Evolutionary conservation across 2,329 filamentous ascomycete species (phyloP).

Genomic region (Ophiocordyceps polyrhachis-furcata): DNA sequence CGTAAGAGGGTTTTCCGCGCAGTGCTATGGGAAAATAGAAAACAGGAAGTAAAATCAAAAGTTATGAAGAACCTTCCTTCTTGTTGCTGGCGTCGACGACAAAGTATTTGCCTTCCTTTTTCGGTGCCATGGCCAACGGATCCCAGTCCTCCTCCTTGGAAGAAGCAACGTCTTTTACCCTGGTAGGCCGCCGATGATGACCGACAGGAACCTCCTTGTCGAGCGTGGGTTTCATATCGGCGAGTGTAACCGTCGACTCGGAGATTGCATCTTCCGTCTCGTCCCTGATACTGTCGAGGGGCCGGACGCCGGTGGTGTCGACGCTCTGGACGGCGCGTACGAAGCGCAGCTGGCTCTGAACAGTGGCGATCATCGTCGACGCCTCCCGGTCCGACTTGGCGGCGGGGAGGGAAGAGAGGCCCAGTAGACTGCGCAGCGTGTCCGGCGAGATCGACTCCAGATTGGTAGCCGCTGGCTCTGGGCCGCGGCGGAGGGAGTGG

Average conservation of each 20-base stretch:
- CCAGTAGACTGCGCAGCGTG: constrained; percentile 68
- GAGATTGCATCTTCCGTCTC: constrained; percentile 47
- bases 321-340: constrained; percentile 72
- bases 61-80: neutral
- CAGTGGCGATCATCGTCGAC: constrained; percentile 48
- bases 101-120: constrained; percentile 54
- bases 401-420: constrained; percentile 69
- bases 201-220: constrained; percentile 42
- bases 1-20: constrained; percentile 1
- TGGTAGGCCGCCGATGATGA: constrained; percentile 25
- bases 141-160: constrained; percentile 47
- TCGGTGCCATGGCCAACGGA: constrained; percentile 45
- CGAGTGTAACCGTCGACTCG: constrained; percentile 40
- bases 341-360: constrained; percentile 74
- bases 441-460: constrained; percentile 36
- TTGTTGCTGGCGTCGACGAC: constrained; percentile 39
- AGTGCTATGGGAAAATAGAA: neutral
- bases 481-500: constrained; percentile 35
- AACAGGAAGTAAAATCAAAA: neutral
- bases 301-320: constrained; percentile 52
- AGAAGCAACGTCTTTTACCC: constrained; percentile 17
- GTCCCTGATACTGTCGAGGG: constrained; percentile 64
- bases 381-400: constrained; percentile 47
- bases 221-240: constrained; percentile 36
- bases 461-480: constrained; percentile 1